Evolutionary conservation across 148 eudicot species (phyloP).

Genomic region (Pouteria glomerata): DNA sequence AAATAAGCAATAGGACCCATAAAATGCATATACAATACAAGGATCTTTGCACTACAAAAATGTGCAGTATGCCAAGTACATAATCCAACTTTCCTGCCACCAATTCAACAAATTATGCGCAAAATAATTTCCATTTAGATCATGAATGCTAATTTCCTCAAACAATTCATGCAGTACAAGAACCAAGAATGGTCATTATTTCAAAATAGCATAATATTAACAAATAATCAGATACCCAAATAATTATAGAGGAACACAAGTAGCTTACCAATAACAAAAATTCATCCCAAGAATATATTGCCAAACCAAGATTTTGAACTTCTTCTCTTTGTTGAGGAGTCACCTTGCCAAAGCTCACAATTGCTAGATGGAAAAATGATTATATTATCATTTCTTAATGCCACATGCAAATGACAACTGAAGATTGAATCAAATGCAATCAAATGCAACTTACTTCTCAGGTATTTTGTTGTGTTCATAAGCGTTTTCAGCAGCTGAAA

Average conservation of each 20-base stretch:
- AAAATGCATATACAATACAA: too few species aligned
- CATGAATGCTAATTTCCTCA: too few species aligned
- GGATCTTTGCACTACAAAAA: too few species aligned
- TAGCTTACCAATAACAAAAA: conserved; percentile 72
- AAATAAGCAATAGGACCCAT: too few species aligned
- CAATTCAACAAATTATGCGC: too few species aligned
- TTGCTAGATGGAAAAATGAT: conserved; percentile 38
- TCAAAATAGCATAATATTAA: not conserved
- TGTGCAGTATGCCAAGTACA: too few species aligned
- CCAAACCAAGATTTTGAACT: conserved; percentile 58
- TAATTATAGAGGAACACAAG: not conserved
- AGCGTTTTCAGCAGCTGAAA: conserved; percentile 83
- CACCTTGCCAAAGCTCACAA: conserved; percentile 93
- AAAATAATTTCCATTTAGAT: too few species aligned
- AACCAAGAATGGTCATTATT: conserved; percentile 3
- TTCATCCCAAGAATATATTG: conserved; percentile 79
- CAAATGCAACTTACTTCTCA: conserved; percentile 62
- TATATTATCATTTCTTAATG: not conserved
- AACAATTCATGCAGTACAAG: not conserved
- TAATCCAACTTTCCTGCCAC: too few species aligned
- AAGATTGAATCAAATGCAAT: conserved; percentile 8
- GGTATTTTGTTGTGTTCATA: conserved; percentile 50
- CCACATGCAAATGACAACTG: not conserved
- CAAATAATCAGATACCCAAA: not conserved
- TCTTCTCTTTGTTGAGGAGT: conserved; percentile 63